Evolutionary conservation across 306 rosid species (phyloP).

Genomic region (Quercus gilva): DNA sequence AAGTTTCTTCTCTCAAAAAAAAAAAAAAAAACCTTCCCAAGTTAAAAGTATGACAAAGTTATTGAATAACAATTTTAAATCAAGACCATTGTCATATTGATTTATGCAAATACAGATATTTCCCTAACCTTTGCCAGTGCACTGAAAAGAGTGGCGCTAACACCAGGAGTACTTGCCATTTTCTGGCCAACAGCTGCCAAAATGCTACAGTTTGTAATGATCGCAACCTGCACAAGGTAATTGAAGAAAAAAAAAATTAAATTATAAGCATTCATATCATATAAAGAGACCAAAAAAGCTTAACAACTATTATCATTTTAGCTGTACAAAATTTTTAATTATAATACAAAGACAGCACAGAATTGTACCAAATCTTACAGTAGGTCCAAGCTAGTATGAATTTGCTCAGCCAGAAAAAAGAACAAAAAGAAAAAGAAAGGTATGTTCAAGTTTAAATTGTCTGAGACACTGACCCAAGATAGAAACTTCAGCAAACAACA

Average conservation of each 20-base stretch:
- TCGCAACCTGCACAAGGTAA: constrained; percentile 63
- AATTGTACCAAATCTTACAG: neutral
- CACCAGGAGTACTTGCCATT: constrained; percentile 99
- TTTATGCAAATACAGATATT: constrained; percentile 5
- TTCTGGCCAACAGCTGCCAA: constrained; percentile 98
- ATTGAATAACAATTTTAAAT: neutral
- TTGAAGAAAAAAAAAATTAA: constrained; percentile 13
- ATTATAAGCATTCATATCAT: neutral
- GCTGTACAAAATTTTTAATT: neutral
- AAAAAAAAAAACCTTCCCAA: neutral
- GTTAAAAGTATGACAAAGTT: neutral
- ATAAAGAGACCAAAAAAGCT: neutral
- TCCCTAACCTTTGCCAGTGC: constrained; percentile 92
- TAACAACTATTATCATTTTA: neutral
- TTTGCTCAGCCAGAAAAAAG: neutral
- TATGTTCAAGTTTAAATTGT: neutral
- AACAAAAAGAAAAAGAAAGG: neutral
- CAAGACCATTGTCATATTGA: neutral
- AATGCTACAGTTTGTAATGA: constrained; percentile 93
- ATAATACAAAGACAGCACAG: neutral
- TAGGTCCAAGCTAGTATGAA: neutral
- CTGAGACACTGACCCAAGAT: neutral
- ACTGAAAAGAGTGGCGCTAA: constrained; percentile 93
- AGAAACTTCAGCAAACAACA: neutral
- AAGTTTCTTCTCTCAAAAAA: neutral